Evolutionary conservation across 2,329 filamentous ascomycete genomes (phyloP), one percentile per base, ranked within the genome.

Genomic region (Ascocoryne sarcoides): DNA sequence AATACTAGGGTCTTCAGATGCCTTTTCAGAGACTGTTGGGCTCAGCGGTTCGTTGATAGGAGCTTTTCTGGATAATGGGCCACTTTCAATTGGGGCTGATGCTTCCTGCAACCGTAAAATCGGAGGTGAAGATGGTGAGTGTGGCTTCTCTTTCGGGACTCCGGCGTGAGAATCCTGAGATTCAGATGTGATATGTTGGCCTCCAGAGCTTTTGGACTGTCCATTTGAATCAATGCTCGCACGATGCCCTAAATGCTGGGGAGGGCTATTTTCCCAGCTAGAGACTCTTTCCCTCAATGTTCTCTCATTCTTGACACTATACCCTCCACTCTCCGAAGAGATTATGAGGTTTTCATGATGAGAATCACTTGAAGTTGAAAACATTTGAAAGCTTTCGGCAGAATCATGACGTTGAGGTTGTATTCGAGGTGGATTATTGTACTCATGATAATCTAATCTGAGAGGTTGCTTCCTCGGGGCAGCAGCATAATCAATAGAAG

Each of bases 381-480:
- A 79, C 57, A 79, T 68, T 37, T 75, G 62, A 39, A 75, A 74
- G 48, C 74, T 78, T 34, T 77, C 75, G 5, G 70, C 68, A 0
- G 76, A 79, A 52, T 78, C 70, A 33, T 76, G 69, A 3, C 75
- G 64, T n/a, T 58, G 64, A 14, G 48, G 43, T 28, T 52, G 46
- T 26, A 54, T 54, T 36, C 54, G 45, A 17, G 46, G 37, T 10
- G 46, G 41, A 21, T 45, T 34, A 18, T 41, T 44, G 10, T 39
- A 38, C 10, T 49, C 44, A 5, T 45, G 34, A 23, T 57, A 56
- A 38, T 62, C 65, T 44, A 63, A 51, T 15, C 57, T 55, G 4
- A 64, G 46, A 4, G 61, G 58, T 39, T 62, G 62, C 40, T 62
- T 62, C 48, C 62, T 65, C 39, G 59, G 64, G 4, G 66, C 55